A percentile compares a stretch with the other conserved stretches of the same genome.
These are phyloP conservation scores for Exophiala aquamarina DNA, from an alignment of 2,329 filamentous ascomycete species.

Conservation along the genomic window DNA sequence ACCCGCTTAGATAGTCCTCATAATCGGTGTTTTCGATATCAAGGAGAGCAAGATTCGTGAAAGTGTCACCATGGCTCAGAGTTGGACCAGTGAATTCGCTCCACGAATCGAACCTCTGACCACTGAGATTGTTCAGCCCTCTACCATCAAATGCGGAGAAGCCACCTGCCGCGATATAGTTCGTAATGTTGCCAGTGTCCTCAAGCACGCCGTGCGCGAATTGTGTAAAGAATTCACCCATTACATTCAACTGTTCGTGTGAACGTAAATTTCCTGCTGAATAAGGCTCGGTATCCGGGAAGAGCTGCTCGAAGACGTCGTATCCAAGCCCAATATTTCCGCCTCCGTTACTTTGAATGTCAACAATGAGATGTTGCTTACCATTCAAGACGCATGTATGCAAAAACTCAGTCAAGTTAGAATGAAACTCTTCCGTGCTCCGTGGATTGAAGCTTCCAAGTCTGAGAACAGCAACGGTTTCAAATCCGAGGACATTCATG, in stretches of 20 bases:
- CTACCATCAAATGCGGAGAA: neutral
- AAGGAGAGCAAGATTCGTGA: neutral
- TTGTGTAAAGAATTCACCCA: conserved; percentile 31
- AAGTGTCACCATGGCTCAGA: neutral
- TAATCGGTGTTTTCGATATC: neutral
- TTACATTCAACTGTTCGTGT: conserved; percentile 39
- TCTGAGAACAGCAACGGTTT: conserved; percentile 46
- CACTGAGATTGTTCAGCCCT: neutral
- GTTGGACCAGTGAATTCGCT: neutral
- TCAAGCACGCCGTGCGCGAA: conserved; percentile 3
- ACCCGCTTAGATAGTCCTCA: neutral
- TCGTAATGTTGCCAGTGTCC: neutral
- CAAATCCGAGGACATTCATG: conserved; percentile 37
- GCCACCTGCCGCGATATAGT: neutral
- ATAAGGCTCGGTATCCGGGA: conserved; percentile 46
- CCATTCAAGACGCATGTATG: conserved; percentile 43
- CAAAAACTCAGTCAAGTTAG: conserved; percentile 45
- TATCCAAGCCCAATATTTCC: conserved; percentile 51
- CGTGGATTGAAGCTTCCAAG: conserved; percentile 39
- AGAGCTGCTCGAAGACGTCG: conserved; percentile 55
- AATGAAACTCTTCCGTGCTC: conserved; percentile 19
- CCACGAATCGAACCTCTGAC: neutral
- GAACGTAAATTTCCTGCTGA: conserved; percentile 48
- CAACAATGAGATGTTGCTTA: conserved; percentile 63
- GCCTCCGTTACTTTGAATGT: conserved; percentile 61